These are phyloP conservation scores for Guyanaporus albipodus DNA, from an alignment of 768 basidiomycete species.

Conservation along the genomic window DNA sequence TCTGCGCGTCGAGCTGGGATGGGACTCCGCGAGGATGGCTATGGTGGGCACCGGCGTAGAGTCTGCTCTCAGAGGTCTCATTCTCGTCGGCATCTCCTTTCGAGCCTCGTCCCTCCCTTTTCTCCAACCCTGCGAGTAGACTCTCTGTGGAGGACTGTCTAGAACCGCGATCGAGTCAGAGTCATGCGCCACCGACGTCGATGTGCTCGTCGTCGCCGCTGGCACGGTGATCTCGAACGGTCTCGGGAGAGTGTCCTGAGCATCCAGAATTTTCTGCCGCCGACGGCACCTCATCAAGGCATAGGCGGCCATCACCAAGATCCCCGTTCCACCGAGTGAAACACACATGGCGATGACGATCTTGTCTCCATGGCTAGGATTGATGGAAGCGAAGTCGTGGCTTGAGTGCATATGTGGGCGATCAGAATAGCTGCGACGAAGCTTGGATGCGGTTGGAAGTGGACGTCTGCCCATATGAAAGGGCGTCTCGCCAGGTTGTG, in stretches of 20 bases:
- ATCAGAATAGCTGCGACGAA: neutral
- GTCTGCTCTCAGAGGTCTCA: neutral
- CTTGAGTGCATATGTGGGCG: slow-evolving; percentile 3
- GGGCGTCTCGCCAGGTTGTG: neutral
- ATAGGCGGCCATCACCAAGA: slow-evolving; percentile 12
- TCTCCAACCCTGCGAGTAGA: neutral
- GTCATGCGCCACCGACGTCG: neutral
- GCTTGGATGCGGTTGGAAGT: neutral
- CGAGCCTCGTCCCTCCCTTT: neutral
- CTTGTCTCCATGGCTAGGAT: slow-evolving; percentile 2
- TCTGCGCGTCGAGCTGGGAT: neutral
- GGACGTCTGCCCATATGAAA: neutral
- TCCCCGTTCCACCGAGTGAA: slow-evolving; percentile 20
- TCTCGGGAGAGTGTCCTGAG: slow-evolving; percentile 27
- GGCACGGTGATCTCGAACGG: slow-evolving; percentile 18
- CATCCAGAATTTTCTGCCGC: slow-evolving; percentile 8
- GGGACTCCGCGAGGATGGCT: neutral
- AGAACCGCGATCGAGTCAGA: neutral
- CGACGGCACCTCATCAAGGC: slow-evolving; percentile 19
- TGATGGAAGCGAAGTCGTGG: neutral
- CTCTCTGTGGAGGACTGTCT: slow-evolving; percentile 1
- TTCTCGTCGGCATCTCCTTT: neutral
- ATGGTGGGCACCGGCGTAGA: neutral
- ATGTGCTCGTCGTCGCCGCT: slow-evolving; percentile 1
- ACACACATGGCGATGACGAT: slow-evolving; percentile 16